Conservation (phyloP, 306 rosid species). For the Inga leiocalycina region DNA sequence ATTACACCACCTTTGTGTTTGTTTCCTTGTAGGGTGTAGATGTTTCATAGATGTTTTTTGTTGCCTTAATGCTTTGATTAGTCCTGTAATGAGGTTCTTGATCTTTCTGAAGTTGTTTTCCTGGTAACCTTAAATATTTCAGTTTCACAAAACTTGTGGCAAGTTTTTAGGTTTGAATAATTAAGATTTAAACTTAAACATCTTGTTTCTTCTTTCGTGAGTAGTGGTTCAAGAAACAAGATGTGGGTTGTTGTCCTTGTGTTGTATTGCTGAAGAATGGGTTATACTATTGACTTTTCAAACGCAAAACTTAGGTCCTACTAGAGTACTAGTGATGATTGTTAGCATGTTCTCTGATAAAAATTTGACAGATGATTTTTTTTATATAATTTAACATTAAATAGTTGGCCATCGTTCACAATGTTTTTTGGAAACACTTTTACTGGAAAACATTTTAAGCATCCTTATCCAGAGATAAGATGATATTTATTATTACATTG, state of each 20-base stretch:
- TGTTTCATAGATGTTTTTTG: conserved; percentile 9
- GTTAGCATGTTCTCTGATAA: too few species aligned
- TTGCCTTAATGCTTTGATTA: conserved; percentile 24
- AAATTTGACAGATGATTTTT: too few species aligned
- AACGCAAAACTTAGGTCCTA: too few species aligned
- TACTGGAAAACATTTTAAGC: background rate
- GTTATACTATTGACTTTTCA: too few species aligned
- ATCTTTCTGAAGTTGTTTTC: background rate
- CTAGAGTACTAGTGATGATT: background rate
- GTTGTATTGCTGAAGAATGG: too few species aligned
- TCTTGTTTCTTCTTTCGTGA: background rate
- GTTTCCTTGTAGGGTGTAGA: conserved; percentile 28
- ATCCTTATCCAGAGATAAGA: background rate
- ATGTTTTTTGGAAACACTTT: too few species aligned
- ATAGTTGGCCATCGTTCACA: background rate
- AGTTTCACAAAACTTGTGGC: background rate
- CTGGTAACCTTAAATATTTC: background rate
- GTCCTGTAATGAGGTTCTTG: conserved; percentile 31
- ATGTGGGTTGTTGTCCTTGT: too few species aligned
- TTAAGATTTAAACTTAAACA: background rate
- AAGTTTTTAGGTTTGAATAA: background rate
- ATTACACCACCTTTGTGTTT: conserved; percentile 50
- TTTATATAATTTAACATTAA: background rate
- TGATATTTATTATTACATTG: background rate
- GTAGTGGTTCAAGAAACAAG: too few species aligned